Conservation (phyloP, 495 filamentous ascomycete species). For the Xylaria longipes region DNA sequence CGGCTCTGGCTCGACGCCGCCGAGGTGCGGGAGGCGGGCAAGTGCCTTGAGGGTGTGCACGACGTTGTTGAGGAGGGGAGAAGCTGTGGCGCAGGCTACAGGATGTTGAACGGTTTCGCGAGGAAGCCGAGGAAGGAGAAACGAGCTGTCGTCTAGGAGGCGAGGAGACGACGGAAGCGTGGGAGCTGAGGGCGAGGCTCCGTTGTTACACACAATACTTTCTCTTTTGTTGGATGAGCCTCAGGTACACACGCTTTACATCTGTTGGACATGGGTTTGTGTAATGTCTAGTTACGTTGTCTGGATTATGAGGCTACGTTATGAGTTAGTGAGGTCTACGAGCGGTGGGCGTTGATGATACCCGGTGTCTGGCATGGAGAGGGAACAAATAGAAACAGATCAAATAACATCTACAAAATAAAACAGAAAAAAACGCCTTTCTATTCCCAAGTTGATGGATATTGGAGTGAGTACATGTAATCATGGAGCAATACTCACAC, state of each 20-base stretch:
- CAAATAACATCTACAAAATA: background rate
- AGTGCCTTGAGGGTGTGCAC: slow-evolving; percentile 76
- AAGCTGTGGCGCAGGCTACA: slow-evolving; percentile 80
- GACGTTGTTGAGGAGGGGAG: slow-evolving; percentile 85
- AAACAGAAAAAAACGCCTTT: background rate
- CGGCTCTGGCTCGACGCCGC: slow-evolving; percentile 58
- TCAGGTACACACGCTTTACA: background rate
- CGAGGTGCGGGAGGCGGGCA: slow-evolving; percentile 54
- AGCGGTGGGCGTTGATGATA: slow-evolving; percentile 1
- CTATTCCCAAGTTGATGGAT: background rate
- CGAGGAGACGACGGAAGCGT: background rate
- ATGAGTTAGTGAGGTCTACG: slow-evolving; percentile 7
- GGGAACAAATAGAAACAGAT: background rate
- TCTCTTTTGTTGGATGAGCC: slow-evolving; percentile 10
- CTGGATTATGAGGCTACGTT: slow-evolving; percentile 7
- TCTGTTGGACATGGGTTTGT: background rate
- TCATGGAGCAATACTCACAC: too few species aligned
- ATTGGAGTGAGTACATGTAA: background rate
- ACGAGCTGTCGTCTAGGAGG: slow-evolving; percentile 4
- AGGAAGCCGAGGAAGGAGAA: slow-evolving; percentile 69
- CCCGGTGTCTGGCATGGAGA: background rate
- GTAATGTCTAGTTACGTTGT: slow-evolving; percentile 15
- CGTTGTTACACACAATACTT: background rate
- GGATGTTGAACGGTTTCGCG: slow-evolving; percentile 84
- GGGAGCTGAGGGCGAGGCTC: slow-evolving; percentile 3